Base-by-base conservation (phyloP, 2,329 filamentous ascomycete genomes). In the Dactylellina sp. region DNA sequence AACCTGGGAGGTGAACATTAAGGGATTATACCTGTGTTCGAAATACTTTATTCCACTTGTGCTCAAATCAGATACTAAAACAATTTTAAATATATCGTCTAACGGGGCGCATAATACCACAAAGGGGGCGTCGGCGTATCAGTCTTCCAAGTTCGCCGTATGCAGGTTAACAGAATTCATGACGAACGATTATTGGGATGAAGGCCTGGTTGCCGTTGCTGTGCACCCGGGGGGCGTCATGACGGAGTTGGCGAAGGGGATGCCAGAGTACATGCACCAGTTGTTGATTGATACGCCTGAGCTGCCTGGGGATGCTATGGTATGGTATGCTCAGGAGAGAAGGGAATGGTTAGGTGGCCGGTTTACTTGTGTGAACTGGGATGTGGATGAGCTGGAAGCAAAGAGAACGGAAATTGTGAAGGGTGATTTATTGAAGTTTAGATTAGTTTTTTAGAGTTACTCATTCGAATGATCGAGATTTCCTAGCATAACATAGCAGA, bases 1-100 rank as follows among this genome's bases (percentile, higher is more conserved):
- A 18, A 81, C 81, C 0, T 83, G 81, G 78, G 81, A 84, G 50
- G 80, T 85, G 42, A 87, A 87, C 76, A 47, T 86, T 11, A 81
- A 81, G 16, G 86, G 85, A 0, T 78, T 81, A 0, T 86, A 84
- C 75, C 79, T 85, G 1, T 77, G 84, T 9, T 79, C 81, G 3
- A 81, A 82, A 55, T 59, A 64, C 20, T 49, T 62, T 35, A 42
- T 64, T 2, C 70, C 72, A 0, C 24, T 65, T 1, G 53, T 65
- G 11, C 44, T 64, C n/a, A 40, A 44, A 22, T 72, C 42, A 7
- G 1, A 18, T 0, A 60, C 35, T 2, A 64, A 60, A 9, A 72
- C 68, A 5, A 79, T 84, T 63, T 79, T 86, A 71, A 80, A 81
- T 44, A 75, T 83, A 2, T 77, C 80, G 25, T 84, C 82, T 61